Conservation (phyloP, 495 filamentous ascomycete species). For the Podospora didyma region DNA sequence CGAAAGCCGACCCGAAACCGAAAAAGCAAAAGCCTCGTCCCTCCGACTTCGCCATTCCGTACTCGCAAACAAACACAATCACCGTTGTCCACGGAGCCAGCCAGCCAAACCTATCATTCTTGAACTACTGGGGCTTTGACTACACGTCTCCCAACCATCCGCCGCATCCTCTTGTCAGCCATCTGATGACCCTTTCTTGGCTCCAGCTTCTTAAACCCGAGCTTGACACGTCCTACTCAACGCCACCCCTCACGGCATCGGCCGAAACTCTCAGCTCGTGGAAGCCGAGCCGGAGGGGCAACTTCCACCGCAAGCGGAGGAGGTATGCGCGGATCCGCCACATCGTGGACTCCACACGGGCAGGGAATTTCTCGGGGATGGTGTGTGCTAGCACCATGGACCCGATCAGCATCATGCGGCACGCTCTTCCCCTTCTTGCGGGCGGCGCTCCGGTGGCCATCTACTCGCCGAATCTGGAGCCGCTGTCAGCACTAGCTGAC, state of each 20-base stretch:
- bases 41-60: constrained; percentile 36
- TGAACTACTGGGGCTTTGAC: constrained; percentile 86
- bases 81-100: constrained; percentile 83
- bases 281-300: constrained; percentile 74
- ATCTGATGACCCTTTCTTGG: constrained; percentile 84
- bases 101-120: constrained; percentile 81
- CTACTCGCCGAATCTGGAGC: constrained; percentile 74
- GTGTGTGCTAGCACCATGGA: constrained; percentile 79
- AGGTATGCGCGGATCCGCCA: constrained; percentile 66
- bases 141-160: constrained; percentile 57
- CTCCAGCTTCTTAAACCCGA: constrained; percentile 77
- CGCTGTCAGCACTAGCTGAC: constrained; percentile 69
- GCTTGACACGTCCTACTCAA: constrained; percentile 63
- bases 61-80: constrained; percentile 71
- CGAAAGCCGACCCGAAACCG: constrained; percentile 17
- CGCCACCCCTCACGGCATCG: constrained; percentile 51
- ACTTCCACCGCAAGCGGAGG: constrained; percentile 79
- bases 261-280: constrained; percentile 53
- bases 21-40: constrained; percentile 23
- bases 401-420: constrained; percentile 66
- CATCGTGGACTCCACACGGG: constrained; percentile 67
- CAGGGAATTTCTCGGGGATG: constrained; percentile 77
- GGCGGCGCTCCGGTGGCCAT: constrained; percentile 84
- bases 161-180: constrained; percentile 71
- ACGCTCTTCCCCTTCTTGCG: constrained; percentile 69